These are phyloP conservation scores for Geum urbanum DNA, from an alignment of 306 rosid genomes.

Conservation along the genomic window DNA sequence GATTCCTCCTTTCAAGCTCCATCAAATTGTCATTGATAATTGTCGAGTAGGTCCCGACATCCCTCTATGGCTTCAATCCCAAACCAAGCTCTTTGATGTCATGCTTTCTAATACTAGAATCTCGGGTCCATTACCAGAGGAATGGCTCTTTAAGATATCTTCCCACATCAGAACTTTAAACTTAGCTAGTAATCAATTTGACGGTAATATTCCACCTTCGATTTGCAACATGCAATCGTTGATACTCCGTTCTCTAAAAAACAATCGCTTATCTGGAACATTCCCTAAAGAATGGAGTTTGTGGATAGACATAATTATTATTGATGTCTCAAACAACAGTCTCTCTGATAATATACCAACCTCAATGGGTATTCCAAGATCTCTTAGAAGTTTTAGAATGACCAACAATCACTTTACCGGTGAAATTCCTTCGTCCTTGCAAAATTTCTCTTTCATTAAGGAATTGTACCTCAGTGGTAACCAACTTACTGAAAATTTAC, in stretches of 20 bases:
- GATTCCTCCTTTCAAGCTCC: slow-evolving; percentile 21
- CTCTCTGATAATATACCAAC: background rate
- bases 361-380: background rate
- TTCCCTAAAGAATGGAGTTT: background rate
- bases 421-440: background rate
- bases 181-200: background rate
- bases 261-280: background rate
- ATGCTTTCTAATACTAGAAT: background rate
- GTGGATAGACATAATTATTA: background rate
- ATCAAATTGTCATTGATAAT: fast-evolving
- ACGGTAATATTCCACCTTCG: background rate
- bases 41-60: background rate
- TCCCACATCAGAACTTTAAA: background rate
- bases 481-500: background rate
- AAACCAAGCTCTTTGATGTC: background rate
- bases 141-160: background rate
- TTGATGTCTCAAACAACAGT: slow-evolving; percentile 2
- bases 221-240: background rate
- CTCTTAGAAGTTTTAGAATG: background rate
- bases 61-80: background rate
- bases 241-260: background rate
- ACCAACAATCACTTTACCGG: background rate
- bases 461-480: slow-evolving; percentile 3
- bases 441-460: background rate
- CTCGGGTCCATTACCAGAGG: background rate